These are phyloP conservation scores for Aspergillus piperis DNA, from an alignment of 2,329 filamentous ascomycete species.

Conservation along the genomic window DNA sequence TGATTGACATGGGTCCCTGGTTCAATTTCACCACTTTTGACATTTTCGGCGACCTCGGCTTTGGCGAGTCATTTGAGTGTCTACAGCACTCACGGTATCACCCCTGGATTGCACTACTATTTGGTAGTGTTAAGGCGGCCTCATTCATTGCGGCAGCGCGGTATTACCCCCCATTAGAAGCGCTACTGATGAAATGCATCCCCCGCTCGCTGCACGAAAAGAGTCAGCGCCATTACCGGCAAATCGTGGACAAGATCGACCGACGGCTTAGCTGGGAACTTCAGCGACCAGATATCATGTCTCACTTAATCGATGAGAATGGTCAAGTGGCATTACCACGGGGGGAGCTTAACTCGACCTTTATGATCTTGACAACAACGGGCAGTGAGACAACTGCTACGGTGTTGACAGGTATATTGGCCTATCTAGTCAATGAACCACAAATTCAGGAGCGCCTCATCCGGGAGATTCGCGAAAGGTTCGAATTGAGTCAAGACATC, in stretches of 20 bases:
- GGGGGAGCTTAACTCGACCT: no score
- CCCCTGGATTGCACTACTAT: constrained; percentile 32
- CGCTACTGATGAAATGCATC: constrained; percentile 21
- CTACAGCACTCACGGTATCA: constrained; percentile 30
- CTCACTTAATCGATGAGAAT: no score
- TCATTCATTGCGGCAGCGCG: constrained; percentile 23
- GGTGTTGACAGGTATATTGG: constrained; percentile 1
- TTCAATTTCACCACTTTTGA: constrained; percentile 37
- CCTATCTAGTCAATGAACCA: constrained; percentile 5
- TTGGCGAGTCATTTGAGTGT: constrained; percentile 36
- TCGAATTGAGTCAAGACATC: constrained; percentile 7
- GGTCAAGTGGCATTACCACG: no score
- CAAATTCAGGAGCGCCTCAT: neutral
- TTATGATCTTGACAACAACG: constrained; percentile 14
- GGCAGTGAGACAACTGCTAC: constrained; percentile 30
- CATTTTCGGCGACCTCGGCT: constrained; percentile 37
- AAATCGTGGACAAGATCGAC: constrained; percentile 19
- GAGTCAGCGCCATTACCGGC: constrained; percentile 14
- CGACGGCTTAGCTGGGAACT: no score
- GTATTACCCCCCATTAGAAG: constrained; percentile 19
- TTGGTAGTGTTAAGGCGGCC: constrained; percentile 27
- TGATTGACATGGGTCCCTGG: constrained; percentile 25
- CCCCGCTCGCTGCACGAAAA: constrained; percentile 18
- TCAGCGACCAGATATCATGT: no score
- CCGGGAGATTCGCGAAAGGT: neutral